These are phyloP conservation scores for Datura wrightii DNA, from an alignment of 257 asterid genomes.

Conservation along the genomic window DNA sequence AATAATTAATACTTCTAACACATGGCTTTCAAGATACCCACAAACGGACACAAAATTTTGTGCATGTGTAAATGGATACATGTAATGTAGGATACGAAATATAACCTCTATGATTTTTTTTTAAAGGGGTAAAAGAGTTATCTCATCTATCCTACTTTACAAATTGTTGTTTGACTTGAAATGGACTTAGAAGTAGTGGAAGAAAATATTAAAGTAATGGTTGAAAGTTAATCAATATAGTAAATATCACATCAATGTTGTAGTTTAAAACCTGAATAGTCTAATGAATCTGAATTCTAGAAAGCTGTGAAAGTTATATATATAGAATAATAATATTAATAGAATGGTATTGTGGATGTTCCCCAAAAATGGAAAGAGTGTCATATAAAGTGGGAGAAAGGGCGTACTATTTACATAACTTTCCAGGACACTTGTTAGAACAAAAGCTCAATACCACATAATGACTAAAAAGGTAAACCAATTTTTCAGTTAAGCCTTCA, in stretches of 20 bases:
- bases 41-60: neutral
- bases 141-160: neutral
- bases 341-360: neutral
- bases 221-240: conserved; percentile 6
- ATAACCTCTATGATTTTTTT: neutral
- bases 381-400: neutral
- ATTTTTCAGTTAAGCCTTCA: neutral
- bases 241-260: conserved; percentile 21
- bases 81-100: neutral
- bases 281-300: neutral
- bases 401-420: conserved; percentile 15
- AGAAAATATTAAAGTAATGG: conserved; percentile 9
- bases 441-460: neutral
- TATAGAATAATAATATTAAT: neutral
- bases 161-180: neutral
- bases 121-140: neutral
- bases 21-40: neutral
- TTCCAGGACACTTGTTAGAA: neutral
- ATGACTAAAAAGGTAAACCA: neutral
- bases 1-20: neutral
- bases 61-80: neutral
- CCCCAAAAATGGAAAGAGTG: neutral
- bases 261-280: neutral
- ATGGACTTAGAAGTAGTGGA: neutral
- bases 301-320: neutral